Evolutionary conservation across 306 rosid genomes (phyloP).

Genomic region (Coriaria nepalensis): DNA sequence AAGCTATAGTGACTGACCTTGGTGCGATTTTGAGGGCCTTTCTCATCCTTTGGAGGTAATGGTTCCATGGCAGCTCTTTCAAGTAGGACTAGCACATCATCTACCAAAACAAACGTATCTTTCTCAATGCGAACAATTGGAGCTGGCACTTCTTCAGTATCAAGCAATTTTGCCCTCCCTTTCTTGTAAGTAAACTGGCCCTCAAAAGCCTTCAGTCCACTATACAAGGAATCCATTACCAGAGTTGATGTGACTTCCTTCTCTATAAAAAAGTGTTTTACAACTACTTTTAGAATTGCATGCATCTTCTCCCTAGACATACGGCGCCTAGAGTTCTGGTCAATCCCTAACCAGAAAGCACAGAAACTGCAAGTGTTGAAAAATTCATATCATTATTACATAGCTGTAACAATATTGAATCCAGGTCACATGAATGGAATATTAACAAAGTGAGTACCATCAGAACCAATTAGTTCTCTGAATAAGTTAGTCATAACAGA

Average conservation of each 20-base stretch:
- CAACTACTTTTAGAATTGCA: slow-evolving; percentile 77
- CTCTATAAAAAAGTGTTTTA: slow-evolving; percentile 89
- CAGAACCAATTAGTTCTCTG: neutral
- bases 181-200: slow-evolving; percentile 64
- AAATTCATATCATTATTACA: slow-evolving; percentile 14
- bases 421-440: neutral
- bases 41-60: slow-evolving; percentile 96
- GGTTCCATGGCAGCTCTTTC: slow-evolving; percentile 97
- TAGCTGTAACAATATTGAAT: neutral
- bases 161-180: slow-evolving; percentile 46
- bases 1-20: slow-evolving; percentile 42
- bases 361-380: slow-evolving; percentile 45
- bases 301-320: slow-evolving; percentile 92
- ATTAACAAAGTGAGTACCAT: neutral
- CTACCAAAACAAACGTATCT: slow-evolving; percentile 77
- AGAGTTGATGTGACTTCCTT: slow-evolving; percentile 96
- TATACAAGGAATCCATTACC: slow-evolving; percentile 95
- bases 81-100: slow-evolving; percentile 70
- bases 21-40: slow-evolving; percentile 99
- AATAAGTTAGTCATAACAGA: neutral
- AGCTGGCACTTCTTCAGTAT: slow-evolving; percentile 76
- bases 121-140: slow-evolving; percentile 84
- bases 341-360: slow-evolving; percentile 87
- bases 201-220: slow-evolving; percentile 97
- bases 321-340: slow-evolving; percentile 69